Evolutionary conservation across 1,284 basidiomycete species (phyloP).

Genomic region (Afroboletus lepidellus): DNA sequence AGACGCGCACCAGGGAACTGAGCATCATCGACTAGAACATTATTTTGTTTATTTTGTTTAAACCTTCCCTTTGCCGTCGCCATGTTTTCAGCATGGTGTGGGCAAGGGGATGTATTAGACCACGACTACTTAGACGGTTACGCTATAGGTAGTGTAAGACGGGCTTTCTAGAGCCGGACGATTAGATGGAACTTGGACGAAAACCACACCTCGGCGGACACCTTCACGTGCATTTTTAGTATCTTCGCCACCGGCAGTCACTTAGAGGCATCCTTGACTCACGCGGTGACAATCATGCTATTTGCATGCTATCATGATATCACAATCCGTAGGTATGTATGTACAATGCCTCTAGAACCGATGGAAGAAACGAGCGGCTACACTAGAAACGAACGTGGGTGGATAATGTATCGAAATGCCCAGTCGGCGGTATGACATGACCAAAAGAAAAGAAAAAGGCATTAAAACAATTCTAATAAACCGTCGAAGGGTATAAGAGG

Average conservation of each 20-base stretch:
- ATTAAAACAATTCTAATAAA: neutral
- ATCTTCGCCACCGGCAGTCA: too few species aligned
- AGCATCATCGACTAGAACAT: constrained; percentile 62
- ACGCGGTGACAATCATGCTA: too few species aligned
- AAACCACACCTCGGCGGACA: too few species aligned
- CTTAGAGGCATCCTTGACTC: too few species aligned
- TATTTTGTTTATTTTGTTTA: neutral
- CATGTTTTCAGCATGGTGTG: neutral
- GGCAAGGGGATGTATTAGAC: neutral
- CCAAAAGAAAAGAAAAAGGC: neutral
- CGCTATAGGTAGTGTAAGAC: neutral
- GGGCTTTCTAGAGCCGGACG: too few species aligned
- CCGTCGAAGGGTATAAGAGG: neutral
- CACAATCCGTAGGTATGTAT: neutral
- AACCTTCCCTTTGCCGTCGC: neutral
- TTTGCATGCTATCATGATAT: neutral
- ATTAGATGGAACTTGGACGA: too few species aligned
- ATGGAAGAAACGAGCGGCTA: neutral
- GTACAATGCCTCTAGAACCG: neutral
- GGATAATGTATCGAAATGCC: neutral
- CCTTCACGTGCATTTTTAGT: too few species aligned
- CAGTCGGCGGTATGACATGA: neutral
- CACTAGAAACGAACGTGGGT: neutral
- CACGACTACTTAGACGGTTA: neutral
- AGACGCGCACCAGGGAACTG: constrained; percentile 67